Evolutionary conservation across 116 monocot genomes (phyloP).

Genomic region (Dioscorea cayenensis): DNA sequence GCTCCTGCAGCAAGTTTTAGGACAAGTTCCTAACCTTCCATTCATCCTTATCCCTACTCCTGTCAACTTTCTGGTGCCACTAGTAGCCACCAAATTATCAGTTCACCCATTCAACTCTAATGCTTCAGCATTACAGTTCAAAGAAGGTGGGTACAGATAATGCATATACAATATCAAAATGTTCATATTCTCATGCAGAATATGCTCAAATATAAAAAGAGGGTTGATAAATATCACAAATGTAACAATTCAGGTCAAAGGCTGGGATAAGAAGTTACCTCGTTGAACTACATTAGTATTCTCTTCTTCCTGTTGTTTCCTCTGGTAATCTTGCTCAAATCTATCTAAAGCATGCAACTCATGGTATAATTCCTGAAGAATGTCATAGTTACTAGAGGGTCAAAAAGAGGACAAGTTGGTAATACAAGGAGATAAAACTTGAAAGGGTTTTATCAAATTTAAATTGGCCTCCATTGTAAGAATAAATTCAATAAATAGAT

Average conservation of each 20-base stretch:
- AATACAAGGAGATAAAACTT: too few relatives aligned
- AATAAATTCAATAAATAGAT: too few relatives aligned
- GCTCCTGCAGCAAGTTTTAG: too few relatives aligned
- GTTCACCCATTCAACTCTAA: background rate
- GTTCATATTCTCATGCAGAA: background rate
- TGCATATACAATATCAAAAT: background rate
- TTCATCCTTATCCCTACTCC: background rate
- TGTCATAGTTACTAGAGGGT: background rate
- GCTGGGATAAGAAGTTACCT: background rate
- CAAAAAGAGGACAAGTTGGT: background rate
- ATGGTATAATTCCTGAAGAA: constrained; percentile 2
- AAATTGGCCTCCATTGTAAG: too few relatives aligned
- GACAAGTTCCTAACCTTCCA: background rate
- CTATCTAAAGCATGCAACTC: constrained; percentile 3
- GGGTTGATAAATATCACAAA: background rate
- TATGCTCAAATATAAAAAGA: background rate
- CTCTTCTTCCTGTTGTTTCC: constrained; percentile 1
- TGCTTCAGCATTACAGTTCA: background rate
- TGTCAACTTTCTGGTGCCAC: background rate
- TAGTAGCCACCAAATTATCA: background rate
- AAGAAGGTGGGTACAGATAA: background rate
- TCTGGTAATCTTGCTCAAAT: background rate
- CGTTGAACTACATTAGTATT: background rate
- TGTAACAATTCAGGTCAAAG: background rate
- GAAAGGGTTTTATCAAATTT: too few relatives aligned